A percentile compares a stretch with the other conserved stretches of the same genome.
Evolutionary conservation across 2,329 filamentous ascomycete species (phyloP).

Genomic region (Cercospora sp.): DNA sequence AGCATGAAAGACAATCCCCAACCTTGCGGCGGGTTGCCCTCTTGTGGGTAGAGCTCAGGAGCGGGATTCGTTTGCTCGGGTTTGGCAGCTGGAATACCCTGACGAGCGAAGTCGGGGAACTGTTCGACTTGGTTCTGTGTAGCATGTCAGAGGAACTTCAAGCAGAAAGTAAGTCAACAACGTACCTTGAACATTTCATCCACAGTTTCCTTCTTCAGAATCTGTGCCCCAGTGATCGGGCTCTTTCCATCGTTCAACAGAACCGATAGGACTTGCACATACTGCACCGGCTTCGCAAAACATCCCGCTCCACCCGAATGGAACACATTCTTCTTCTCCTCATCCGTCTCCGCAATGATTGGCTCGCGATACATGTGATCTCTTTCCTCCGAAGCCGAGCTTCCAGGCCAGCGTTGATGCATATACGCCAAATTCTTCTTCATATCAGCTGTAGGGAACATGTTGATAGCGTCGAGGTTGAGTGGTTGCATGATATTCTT

Average conservation of each 20-base stretch:
- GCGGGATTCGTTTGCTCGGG: slow-evolving; percentile 41
- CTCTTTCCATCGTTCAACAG: slow-evolving; percentile 66
- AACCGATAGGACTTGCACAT: slow-evolving; percentile 61
- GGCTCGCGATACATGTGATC: slow-evolving; percentile 56
- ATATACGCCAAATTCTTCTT: slow-evolving; percentile 58
- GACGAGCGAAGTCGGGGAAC: slow-evolving; percentile 41
- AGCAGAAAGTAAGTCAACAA: background rate
- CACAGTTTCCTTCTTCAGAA: slow-evolving; percentile 61
- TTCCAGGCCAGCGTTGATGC: slow-evolving; percentile 53
- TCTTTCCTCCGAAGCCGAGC: slow-evolving; percentile 34
- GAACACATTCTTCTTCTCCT: slow-evolving; percentile 52
- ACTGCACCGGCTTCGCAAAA: slow-evolving; percentile 62
- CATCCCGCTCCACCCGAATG: slow-evolving; percentile 64
- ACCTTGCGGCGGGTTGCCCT: slow-evolving; percentile 59
- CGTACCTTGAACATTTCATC: slow-evolving; percentile 58
- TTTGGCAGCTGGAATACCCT: slow-evolving; percentile 39
- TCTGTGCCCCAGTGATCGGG: slow-evolving; percentile 55
- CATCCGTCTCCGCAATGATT: slow-evolving; percentile 47
- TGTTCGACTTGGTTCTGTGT: slow-evolving; percentile 40
- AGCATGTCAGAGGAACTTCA: background rate
- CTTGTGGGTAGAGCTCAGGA: slow-evolving; percentile 42
- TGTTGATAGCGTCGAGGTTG: slow-evolving; percentile 53
- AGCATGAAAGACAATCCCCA: slow-evolving; percentile 57
- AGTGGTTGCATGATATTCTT: slow-evolving; percentile 51
- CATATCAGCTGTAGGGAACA: slow-evolving; percentile 60